These are phyloP conservation scores for Pistacia vera DNA, from an alignment of 345 rosid species.

Conservation along the genomic window DNA sequence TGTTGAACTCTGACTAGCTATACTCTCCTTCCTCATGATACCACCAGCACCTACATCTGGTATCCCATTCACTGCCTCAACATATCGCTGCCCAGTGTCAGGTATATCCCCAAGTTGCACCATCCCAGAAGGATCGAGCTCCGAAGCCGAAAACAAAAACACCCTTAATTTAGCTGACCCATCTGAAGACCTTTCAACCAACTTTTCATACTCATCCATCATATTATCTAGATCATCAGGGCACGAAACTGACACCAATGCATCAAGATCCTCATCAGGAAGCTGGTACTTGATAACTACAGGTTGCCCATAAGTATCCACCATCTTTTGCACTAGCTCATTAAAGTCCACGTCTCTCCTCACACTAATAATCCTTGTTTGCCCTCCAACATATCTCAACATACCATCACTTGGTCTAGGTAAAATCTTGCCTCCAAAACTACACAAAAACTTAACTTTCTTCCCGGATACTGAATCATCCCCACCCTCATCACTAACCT, in stretches of 20 bases:
- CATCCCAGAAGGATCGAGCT: slow-evolving; percentile 49
- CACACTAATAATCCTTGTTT: slow-evolving; percentile 64
- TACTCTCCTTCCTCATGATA: slow-evolving; percentile 60
- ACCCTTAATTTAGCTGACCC: slow-evolving; percentile 74
- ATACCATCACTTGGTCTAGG: slow-evolving; percentile 81
- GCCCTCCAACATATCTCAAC: slow-evolving; percentile 80
- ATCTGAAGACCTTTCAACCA: slow-evolving; percentile 60
- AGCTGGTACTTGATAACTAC: slow-evolving; percentile 74
- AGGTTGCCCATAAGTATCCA: slow-evolving; percentile 51
- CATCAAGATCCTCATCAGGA: slow-evolving; percentile 86
- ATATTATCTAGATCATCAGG: slow-evolving; percentile 78
- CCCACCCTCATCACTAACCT: slow-evolving; percentile 55
- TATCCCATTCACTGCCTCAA: slow-evolving; percentile 73
- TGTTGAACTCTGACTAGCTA: slow-evolving; percentile 62
- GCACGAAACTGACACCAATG: slow-evolving; percentile 73
- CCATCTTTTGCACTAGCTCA: slow-evolving; percentile 63
- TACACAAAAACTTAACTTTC: slow-evolving; percentile 70
- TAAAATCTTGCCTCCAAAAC: slow-evolving; percentile 76
- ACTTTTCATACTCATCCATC: slow-evolving; percentile 83
- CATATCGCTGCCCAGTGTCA: slow-evolving; percentile 61
- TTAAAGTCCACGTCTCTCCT: slow-evolving; percentile 51
- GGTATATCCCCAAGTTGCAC: slow-evolving; percentile 54
- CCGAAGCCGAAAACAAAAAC: slow-evolving; percentile 59
- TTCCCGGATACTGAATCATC: slow-evolving; percentile 58
- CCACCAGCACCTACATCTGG: slow-evolving; percentile 35